These are phyloP conservation scores for Malus fusca DNA, from an alignment of 306 rosid species.

Conservation along the genomic window DNA sequence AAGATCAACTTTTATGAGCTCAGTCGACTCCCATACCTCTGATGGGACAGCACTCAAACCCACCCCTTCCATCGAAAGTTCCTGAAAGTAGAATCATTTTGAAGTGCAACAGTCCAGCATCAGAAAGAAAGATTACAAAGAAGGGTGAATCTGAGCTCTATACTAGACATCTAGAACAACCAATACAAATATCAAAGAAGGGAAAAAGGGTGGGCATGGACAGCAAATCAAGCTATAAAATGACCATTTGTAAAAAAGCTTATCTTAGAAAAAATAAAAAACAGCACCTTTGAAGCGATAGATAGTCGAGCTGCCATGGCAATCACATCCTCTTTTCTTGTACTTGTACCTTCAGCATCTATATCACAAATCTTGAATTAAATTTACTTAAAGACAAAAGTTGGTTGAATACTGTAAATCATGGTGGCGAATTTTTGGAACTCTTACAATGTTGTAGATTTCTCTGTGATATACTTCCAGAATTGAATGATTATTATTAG, in stretches of 20 bases:
- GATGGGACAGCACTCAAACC: slow-evolving; percentile 72
- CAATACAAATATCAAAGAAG: not conserved
- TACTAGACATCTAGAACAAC: not conserved
- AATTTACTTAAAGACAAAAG: slow-evolving; percentile 1
- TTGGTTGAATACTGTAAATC: not conserved
- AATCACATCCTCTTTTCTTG: slow-evolving; percentile 56
- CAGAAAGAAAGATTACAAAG: not conserved
- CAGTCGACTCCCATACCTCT: slow-evolving; percentile 79
- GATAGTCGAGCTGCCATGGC: slow-evolving; percentile 77
- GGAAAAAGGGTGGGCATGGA: not conserved
- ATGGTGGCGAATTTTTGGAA: not conserved
- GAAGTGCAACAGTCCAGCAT: not conserved
- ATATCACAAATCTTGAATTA: slow-evolving; percentile 17
- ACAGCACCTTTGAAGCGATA: slow-evolving; percentile 71
- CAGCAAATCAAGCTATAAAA: not conserved
- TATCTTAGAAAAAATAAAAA: not conserved
- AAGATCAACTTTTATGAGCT: slow-evolving; percentile 58
- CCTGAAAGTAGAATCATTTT: slow-evolving; percentile 41
- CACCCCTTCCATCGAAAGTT: slow-evolving; percentile 70
- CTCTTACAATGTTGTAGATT: not conserved
- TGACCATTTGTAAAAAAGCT: not conserved
- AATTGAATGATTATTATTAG: not conserved
- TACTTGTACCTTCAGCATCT: slow-evolving; percentile 52
- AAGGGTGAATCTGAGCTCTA: not conserved
- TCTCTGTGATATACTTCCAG: not conserved